Evolutionary conservation across 768 basidiomycete species (phyloP).

Genomic region (Lactarius vividus): DNA sequence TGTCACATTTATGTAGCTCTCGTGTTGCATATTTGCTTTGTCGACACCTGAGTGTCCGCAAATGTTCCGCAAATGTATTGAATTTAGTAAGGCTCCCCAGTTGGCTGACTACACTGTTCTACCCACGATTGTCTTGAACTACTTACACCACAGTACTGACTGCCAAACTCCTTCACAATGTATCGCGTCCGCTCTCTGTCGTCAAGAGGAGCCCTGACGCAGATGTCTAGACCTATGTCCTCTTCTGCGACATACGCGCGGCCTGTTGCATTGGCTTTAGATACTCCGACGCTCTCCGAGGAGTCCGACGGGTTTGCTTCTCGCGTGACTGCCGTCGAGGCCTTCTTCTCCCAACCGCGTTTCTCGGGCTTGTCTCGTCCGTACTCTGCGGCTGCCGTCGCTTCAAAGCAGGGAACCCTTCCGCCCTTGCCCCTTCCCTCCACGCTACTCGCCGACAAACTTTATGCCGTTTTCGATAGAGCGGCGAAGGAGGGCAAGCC

Average conservation of each 20-base stretch:
- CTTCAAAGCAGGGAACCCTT: conserved; percentile 84
- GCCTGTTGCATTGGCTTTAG: conserved; percentile 44
- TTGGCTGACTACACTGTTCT: neutral
- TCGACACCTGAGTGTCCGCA: conserved; percentile 12
- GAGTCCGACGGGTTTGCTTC: conserved; percentile 59
- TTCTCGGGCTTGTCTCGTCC: conserved; percentile 73
- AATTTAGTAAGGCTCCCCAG: neutral
- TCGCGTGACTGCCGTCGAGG: conserved; percentile 59
- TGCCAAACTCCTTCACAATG: conserved; percentile 9
- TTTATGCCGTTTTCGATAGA: conserved; percentile 64
- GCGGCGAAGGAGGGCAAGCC: conserved; percentile 64
- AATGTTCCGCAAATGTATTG: conserved; percentile 21
- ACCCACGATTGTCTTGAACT: neutral
- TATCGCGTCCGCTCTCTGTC: conserved; percentile 18
- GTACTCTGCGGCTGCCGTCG: conserved; percentile 77
- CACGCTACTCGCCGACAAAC: conserved; percentile 79
- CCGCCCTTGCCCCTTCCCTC: conserved; percentile 75
- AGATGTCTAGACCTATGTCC: conserved; percentile 12
- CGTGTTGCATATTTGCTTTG: conserved; percentile 26
- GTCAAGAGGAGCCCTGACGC: conserved; percentile 9
- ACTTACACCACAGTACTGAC: neutral
- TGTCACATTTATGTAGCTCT: conserved; percentile 27
- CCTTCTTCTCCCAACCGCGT: conserved; percentile 75
- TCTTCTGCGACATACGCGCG: conserved; percentile 19
- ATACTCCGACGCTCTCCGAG: conserved; percentile 52